A percentile compares a stretch with the other conserved stretches of the same genome.
These are phyloP conservation scores for Penicillium lagena DNA, from an alignment of 495 filamentous ascomycete species.

Conservation along the genomic window DNA sequence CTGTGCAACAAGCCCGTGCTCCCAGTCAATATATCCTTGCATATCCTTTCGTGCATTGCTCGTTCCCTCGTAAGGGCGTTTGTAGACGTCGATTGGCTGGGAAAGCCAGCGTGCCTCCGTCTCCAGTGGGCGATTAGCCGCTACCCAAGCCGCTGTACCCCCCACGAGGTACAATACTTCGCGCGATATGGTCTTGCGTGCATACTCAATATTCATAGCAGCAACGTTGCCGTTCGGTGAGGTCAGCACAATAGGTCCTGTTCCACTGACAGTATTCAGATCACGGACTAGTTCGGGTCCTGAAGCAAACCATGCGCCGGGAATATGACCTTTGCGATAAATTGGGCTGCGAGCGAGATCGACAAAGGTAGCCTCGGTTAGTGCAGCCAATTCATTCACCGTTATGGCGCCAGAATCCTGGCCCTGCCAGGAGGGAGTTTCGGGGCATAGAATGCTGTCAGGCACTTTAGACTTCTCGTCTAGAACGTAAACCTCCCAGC, in stretches of 20 bases:
- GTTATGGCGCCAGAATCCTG: conserved; percentile 2
- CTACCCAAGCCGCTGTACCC: conserved; percentile 17
- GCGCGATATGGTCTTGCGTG: background rate
- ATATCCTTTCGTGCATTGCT: conserved; percentile 20
- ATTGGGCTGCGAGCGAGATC: conserved; percentile 20
- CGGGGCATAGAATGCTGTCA: background rate
- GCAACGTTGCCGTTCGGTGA: conserved; percentile 26
- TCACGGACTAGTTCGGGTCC: conserved; percentile 18
- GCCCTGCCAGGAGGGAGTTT: background rate
- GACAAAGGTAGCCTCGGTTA: conserved; percentile 8
- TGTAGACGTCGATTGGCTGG: conserved; percentile 19
- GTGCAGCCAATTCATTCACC: background rate
- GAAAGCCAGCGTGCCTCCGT: conserved; percentile 16
- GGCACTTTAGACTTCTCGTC: conserved; percentile 1
- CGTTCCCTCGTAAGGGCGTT: conserved; percentile 21
- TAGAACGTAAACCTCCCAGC: conserved; percentile 20
- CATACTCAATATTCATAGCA: conserved; percentile 27
- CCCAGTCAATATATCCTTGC: conserved; percentile 24
- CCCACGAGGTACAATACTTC: conserved; percentile 10
- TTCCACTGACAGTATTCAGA: conserved; percentile 1
- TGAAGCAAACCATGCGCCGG: conserved; percentile 19
- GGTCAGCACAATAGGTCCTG: conserved; percentile 18
- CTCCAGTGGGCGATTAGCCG: conserved; percentile 10
- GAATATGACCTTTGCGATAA: conserved; percentile 19
- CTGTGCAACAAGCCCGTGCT: conserved; percentile 21